Conservation (phyloP, 2,329 filamentous ascomycete genomes). For the Aaosphaeria arxii region DNA sequence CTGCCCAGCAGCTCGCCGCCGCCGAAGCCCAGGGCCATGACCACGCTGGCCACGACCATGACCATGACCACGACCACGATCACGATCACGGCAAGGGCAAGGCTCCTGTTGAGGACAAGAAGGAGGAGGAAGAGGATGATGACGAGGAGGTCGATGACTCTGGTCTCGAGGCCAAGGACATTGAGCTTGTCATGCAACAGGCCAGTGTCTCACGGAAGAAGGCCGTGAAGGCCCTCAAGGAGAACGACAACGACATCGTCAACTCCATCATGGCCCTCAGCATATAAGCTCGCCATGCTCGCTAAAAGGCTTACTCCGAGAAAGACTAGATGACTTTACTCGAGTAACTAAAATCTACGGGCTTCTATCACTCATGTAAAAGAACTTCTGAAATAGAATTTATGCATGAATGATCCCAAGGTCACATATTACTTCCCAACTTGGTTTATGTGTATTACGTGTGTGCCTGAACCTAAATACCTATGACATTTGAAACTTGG, state of each 20-base stretch:
- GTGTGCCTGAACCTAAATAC: too few species aligned
- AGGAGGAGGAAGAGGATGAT: slow-evolving; percentile 83
- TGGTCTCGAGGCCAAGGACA: slow-evolving; percentile 97
- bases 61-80: slow-evolving; percentile 66
- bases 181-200: slow-evolving; percentile 98
- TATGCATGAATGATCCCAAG: slow-evolving; percentile 1
- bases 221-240: slow-evolving; percentile 96
- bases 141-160: slow-evolving; percentile 93
- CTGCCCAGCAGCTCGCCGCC: slow-evolving; percentile 89
- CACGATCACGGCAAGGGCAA: slow-evolving; percentile 68
- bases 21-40: slow-evolving; percentile 65
- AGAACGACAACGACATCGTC: slow-evolving; percentile 99
- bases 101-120: slow-evolving; percentile 58
- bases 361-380: slow-evolving; percentile 10
- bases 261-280: slow-evolving; percentile 98
- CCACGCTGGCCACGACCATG: slow-evolving; percentile 71
- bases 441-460: neutral
- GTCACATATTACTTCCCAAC: neutral
- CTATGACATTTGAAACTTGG: too few species aligned
- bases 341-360: too few species aligned
- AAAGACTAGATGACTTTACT: too few species aligned
- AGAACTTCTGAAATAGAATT: slow-evolving; percentile 23
- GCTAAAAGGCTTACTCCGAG: neutral
- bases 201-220: slow-evolving; percentile 96
- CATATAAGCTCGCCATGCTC: slow-evolving; percentile 39